These are phyloP conservation scores for Mycena rosella DNA, from an alignment of 768 basidiomycete genomes.

Conservation along the genomic window DNA sequence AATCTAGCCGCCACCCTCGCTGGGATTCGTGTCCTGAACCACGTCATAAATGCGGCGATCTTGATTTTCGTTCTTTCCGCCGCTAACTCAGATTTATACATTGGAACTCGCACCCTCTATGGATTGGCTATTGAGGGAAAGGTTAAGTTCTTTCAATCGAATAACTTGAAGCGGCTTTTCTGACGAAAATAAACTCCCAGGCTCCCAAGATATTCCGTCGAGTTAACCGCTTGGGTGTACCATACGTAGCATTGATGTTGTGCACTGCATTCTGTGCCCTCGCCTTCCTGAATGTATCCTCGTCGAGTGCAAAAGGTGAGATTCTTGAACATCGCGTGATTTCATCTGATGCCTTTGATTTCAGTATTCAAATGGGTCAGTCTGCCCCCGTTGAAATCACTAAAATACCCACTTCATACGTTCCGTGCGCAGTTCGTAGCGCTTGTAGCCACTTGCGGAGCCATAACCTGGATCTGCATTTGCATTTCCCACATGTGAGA, in stretches of 20 bases:
- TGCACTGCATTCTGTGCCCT: constrained; percentile 69
- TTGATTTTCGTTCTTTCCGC: constrained; percentile 75
- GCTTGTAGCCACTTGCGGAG: constrained; percentile 61
- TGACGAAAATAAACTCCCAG: neutral
- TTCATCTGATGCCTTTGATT: neutral
- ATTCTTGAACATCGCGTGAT: constrained; percentile 21
- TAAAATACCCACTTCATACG: neutral
- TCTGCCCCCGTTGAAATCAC: neutral
- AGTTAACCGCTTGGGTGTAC: constrained; percentile 61
- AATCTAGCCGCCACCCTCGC: constrained; percentile 54
- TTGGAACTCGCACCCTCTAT: constrained; percentile 62
- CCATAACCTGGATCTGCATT: constrained; percentile 66
- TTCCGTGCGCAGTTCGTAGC: constrained; percentile 63
- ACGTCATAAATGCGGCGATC: constrained; percentile 76
- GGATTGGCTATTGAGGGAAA: constrained; percentile 57
- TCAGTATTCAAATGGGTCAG: constrained; percentile 13
- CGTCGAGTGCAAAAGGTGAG: constrained; percentile 64
- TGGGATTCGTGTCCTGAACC: constrained; percentile 69
- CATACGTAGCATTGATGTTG: constrained; percentile 63
- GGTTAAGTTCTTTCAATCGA: no score
- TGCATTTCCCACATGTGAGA: constrained; percentile 69
- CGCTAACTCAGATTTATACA: constrained; percentile 74
- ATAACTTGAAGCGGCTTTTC: no score
- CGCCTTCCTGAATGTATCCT: constrained; percentile 69
- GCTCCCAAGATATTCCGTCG: constrained; percentile 59